Evolutionary conservation across 148 eudicot genomes (phyloP), one percentile per base, ranked within the genome.

Genomic region (Camellia granthamiana): DNA sequence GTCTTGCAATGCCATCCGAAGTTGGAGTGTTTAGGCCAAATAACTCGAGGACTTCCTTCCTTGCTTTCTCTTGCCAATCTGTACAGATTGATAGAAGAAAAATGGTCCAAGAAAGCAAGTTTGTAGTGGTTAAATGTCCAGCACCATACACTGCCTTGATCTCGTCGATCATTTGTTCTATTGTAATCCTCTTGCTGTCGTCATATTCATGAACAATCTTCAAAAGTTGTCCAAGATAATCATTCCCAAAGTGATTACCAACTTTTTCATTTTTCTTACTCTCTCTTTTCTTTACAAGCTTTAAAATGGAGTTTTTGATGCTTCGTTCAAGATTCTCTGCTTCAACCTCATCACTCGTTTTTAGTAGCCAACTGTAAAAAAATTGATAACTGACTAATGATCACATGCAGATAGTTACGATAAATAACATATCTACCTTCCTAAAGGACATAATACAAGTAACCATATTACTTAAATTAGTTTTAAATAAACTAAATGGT

Each of bases 81-180:
- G 41, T 64, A 52, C 74, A 52, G 30, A 65, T 43, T 19, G 82
- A 78, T 74, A 80, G 78, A 54, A 80, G 78, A 42, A 80, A 47
- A 30, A 80, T 38, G 54, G 49, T 72, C 78, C 78, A 80, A 0
- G 65, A 0, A 11, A 88, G 87, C 16, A 86, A 82, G 81, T 46
- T 84, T 69, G 85, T 86, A 0, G 88, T 85, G 3, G 90, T 88
- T 10, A 86, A 78, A 84, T 88, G 88, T 15, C 88, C 90, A 21
- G 90, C 88, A 42, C 88, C 88, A 59, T 88, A 88, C 41, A 88
- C 8, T 16, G 87, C 69, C 74, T 79, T 88, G 69, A 86, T 75
- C 86, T 88, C 90, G 12, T 88, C 87, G n/a, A 88, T 73, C 87
- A 88, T 86, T 82, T 88, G 90, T 2, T 84, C 88, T 16, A 78